A percentile compares a stretch with the other conserved stretches of the same genome.
These are phyloP conservation scores for Dicorynia guianensis DNA, from an alignment of 306 rosid genomes.

Conservation along the genomic window DNA sequence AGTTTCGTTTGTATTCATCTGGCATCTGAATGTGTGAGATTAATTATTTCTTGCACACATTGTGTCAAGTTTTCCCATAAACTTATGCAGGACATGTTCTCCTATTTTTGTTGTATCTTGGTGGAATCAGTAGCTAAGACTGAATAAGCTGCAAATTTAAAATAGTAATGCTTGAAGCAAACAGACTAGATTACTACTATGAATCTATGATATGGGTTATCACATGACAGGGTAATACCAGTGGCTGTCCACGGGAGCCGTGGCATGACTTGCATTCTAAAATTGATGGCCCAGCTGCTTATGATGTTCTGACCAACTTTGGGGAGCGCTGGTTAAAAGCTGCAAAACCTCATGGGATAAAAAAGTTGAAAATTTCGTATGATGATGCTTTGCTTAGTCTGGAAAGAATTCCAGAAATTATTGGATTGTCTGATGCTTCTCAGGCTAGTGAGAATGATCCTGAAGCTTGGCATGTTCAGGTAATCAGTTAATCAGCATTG, in stretches of 20 bases:
- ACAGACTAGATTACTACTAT: constrained; percentile 27
- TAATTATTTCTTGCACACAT: background rate
- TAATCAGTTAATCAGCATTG: constrained; percentile 38
- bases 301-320: constrained; percentile 88
- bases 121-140: constrained; percentile 23
- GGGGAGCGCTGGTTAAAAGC: constrained; percentile 98
- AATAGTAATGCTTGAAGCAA: constrained; percentile 10
- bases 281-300: constrained; percentile 97
- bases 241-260: constrained; percentile 95
- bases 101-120: constrained; percentile 24
- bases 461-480: constrained; percentile 97
- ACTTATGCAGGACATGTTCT: background rate
- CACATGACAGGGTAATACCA: constrained; percentile 65
- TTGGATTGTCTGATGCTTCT: constrained; percentile 54
- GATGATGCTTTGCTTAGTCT: constrained; percentile 86
- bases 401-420: constrained; percentile 77
- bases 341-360: constrained; percentile 79
- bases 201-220: constrained; percentile 38
- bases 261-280: constrained; percentile 98
- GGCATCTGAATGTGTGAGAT: background rate
- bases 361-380: constrained; percentile 62
- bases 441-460: constrained; percentile 64
- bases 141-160: background rate
- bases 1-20: constrained; percentile 4
- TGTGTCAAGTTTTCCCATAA: background rate